These are phyloP conservation scores for Hypericum androsaemum DNA, from an alignment of 345 rosid species.

Conservation along the genomic window DNA sequence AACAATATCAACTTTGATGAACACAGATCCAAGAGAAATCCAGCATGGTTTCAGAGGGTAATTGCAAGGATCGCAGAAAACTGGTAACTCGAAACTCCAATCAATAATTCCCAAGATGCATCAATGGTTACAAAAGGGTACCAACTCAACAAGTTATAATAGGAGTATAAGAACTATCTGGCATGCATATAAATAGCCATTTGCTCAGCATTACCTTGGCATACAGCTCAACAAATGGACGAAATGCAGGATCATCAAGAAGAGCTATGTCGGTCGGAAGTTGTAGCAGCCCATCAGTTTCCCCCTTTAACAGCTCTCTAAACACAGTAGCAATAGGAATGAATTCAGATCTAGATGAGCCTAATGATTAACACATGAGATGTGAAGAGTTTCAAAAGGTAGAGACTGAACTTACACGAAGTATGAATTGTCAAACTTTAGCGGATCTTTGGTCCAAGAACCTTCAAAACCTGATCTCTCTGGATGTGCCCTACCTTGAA, in stretches of 20 bases:
- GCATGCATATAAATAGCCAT: background rate
- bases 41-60: no score
- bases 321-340: slow-evolving; percentile 3
- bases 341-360: background rate
- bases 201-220: slow-evolving; percentile 45
- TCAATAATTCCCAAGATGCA: background rate
- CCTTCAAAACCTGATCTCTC: slow-evolving; percentile 97
- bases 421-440: slow-evolving; percentile 87
- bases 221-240: slow-evolving; percentile 64
- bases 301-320: slow-evolving; percentile 69
- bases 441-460: slow-evolving; percentile 89
- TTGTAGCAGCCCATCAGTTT: slow-evolving; percentile 69
- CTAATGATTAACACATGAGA: background rate
- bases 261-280: slow-evolving; percentile 79
- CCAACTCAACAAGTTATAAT: background rate
- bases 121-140: background rate
- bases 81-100: no score
- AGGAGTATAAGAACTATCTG: background rate
- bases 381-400: background rate
- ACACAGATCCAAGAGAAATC: no score
- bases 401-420: slow-evolving; percentile 50
- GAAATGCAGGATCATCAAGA: slow-evolving; percentile 57
- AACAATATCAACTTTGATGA: no score
- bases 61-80: no score
- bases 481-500: slow-evolving; percentile 81